These are phyloP conservation scores for Aciculoconidium aculeatum DNA, from an alignment of 805 yeast genomes.

Conservation along the genomic window DNA sequence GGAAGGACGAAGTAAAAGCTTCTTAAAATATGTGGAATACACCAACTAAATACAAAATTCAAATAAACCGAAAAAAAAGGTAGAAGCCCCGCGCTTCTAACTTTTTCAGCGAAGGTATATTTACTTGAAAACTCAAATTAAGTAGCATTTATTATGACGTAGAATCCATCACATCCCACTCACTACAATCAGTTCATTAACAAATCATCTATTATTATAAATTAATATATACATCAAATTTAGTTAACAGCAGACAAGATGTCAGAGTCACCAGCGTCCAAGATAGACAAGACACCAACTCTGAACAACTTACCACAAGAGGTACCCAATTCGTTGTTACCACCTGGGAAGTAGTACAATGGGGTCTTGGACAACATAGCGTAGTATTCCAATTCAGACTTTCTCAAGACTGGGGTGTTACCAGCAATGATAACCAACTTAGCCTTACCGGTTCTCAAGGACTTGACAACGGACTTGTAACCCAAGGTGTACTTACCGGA, in stretches of 20 bases:
- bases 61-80: too few species aligned
- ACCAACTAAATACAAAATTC: too few species aligned
- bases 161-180: too few species aligned
- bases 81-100: too few species aligned
- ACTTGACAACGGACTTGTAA: conserved; percentile 97
- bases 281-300: conserved; percentile 93
- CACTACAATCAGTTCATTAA: too few species aligned
- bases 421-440: conserved; percentile 97
- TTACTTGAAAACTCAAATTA: too few species aligned
- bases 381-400: conserved; percentile 99
- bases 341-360: conserved; percentile 99
- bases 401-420: conserved; percentile 99
- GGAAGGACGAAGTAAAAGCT: too few species aligned
- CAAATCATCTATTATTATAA: too few species aligned
- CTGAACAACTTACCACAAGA: conserved; percentile 99
- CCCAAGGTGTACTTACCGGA: conserved; percentile 99
- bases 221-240: too few species aligned
- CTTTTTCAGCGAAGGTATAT: too few species aligned
- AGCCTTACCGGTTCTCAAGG: conserved; percentile 98
- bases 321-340: conserved; percentile 99
- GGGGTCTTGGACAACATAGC: conserved; percentile 98
- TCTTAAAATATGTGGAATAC: too few species aligned
- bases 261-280: conserved; percentile 99
- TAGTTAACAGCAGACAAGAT: conserved; percentile 81
- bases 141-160: too few species aligned